Conservation (phyloP, 441 rosid species). For the Populus hybrid region DNA sequence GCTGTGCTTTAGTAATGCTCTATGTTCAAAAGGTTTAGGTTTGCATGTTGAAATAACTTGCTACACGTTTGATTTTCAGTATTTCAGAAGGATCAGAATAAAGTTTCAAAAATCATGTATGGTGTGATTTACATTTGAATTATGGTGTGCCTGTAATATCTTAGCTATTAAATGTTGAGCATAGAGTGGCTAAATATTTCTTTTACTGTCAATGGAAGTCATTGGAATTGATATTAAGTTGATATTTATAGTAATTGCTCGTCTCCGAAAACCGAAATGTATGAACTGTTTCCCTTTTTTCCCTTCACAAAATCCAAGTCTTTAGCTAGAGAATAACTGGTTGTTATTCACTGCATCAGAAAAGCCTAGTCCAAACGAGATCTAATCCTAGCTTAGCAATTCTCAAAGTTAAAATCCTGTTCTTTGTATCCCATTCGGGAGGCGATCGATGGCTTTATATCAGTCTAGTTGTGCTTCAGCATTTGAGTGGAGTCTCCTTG, state of each 20-base stretch:
- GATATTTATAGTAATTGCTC: too few species aligned
- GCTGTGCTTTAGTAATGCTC: background rate
- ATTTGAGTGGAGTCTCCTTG: background rate
- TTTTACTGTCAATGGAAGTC: background rate
- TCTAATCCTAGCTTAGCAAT: background rate
- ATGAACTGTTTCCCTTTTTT: background rate
- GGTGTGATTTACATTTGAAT: background rate
- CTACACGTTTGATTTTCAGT: background rate
- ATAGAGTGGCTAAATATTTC: background rate
- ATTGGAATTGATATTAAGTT: background rate
- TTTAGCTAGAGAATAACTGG: background rate
- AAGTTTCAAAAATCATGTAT: background rate
- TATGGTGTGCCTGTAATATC: background rate
- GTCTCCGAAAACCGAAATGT: too few species aligned
- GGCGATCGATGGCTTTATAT: background rate
- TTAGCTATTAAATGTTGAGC: background rate
- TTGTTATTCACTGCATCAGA: background rate
- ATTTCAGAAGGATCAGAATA: background rate
- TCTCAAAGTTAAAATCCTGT: background rate
- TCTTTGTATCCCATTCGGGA: background rate
- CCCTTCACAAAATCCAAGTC: background rate
- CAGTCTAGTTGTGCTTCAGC: background rate
- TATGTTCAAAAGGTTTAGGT: background rate
- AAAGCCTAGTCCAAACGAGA: too few species aligned
- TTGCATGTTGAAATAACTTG: background rate